A percentile compares a stretch with the other conserved stretches of the same genome.
Evolutionary conservation across 2,329 filamentous ascomycete genomes (phyloP).

Genomic region (Triangularia setosa): DNA sequence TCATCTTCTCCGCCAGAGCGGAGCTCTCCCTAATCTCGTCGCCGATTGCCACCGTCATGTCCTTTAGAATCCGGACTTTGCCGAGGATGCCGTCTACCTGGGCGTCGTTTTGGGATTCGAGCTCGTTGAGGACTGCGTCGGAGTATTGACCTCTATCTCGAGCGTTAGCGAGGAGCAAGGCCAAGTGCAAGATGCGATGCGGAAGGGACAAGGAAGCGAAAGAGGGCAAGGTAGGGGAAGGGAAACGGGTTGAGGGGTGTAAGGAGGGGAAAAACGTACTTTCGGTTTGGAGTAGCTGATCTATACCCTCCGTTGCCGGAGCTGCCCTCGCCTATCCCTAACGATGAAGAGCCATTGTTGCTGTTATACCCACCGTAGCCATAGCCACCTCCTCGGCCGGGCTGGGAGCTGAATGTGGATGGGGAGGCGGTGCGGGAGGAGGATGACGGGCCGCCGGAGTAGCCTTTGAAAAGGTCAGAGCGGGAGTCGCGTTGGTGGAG

Average conservation of each 20-base stretch:
- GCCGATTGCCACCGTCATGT: conserved; percentile 88
- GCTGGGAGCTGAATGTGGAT: conserved; percentile 40
- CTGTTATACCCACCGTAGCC: conserved; percentile 45
- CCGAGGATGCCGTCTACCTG: conserved; percentile 86
- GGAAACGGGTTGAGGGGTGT: too few species aligned
- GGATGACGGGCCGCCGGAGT: conserved; percentile 49
- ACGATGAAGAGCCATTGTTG: conserved; percentile 26
- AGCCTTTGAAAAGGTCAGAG: conserved; percentile 72
- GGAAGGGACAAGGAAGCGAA: too few species aligned
- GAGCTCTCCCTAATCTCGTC: conserved; percentile 92
- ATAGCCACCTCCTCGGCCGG: conserved; percentile 32
- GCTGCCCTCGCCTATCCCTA: conserved; percentile 33
- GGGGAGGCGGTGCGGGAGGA: conserved; percentile 34
- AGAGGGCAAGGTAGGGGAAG: too few species aligned
- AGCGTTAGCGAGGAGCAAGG: neutral
- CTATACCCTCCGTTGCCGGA: conserved; percentile 46
- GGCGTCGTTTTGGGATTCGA: conserved; percentile 92
- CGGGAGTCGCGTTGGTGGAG: conserved; percentile 72
- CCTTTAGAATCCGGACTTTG: conserved; percentile 85
- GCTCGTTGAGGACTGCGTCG: conserved; percentile 82
- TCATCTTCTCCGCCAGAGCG: conserved; percentile 89
- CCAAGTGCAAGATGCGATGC: neutral
- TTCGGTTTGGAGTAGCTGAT: conserved; percentile 65
- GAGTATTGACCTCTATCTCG: conserved; percentile 76
- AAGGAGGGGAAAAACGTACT: conserved; percentile 43